These are phyloP conservation scores for Liriodendron chinense DNA, from an alignment of 164 flowering plant genomes.

Conservation along the genomic window DNA sequence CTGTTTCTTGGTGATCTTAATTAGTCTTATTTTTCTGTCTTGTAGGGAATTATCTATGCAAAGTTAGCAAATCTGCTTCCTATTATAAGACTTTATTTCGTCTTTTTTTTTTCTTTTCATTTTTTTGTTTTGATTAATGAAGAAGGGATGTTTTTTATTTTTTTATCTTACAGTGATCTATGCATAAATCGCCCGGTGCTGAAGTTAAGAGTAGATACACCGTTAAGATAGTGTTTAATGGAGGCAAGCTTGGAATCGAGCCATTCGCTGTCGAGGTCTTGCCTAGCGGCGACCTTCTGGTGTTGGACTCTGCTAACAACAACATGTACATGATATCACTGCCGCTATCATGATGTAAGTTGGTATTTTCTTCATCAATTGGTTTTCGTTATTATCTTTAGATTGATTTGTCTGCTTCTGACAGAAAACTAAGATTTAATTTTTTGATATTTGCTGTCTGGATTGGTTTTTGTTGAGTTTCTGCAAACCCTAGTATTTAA, in stretches of 20 bases:
- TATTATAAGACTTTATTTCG: too few species aligned
- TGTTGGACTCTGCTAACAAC: conserved; percentile 84
- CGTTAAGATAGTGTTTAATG: conserved; percentile 94
- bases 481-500: background rate
- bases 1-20: too few species aligned
- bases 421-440: background rate
- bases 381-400: background rate
- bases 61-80: too few species aligned
- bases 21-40: too few species aligned
- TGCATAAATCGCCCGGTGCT: conserved; percentile 56
- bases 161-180: conserved; percentile 44
- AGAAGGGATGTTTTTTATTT: conserved; percentile 6
- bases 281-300: conserved; percentile 76
- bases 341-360: conserved; percentile 44
- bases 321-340: conserved; percentile 75
- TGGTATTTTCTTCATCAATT: background rate
- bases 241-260: conserved; percentile 93
- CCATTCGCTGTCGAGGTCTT: conserved; percentile 71
- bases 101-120: too few species aligned
- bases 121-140: too few species aligned
- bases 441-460: background rate
- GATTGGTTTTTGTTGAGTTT: background rate
- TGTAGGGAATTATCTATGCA: too few species aligned
- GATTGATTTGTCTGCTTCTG: background rate
- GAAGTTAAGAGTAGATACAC: conserved; percentile 91